Evolutionary conservation across 352 stramenopile species (phyloP), one percentile per base, ranked within the genome.

Genomic region (Poterioochromonas sp.): DNA sequence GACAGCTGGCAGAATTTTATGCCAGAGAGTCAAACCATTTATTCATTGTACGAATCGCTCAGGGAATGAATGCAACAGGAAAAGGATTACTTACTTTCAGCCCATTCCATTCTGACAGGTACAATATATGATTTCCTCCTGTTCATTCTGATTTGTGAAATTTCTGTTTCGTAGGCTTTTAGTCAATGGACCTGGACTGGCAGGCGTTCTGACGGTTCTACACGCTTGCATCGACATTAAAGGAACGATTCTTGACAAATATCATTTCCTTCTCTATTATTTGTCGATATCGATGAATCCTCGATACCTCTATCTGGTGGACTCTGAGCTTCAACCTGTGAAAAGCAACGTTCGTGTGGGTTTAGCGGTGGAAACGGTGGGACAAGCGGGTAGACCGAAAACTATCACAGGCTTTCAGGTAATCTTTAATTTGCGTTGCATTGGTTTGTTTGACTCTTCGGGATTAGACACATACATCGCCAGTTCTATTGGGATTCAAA

Each of bases 321-420:
- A 98, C 83, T 86, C 87, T 76, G 90, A 98, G 73, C 84, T 98
- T 37, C 93, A 97, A 79, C 94, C 92, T 68, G 86, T 97, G 78
- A 93, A 92, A 43, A 92, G 98, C 39, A 98, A 93, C 32, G 95
- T 98, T n/a, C 93, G 96, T 78, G 95, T 99, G 34, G 96, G 96
- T 76, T 94, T 98, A 86, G 95, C 95, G 70, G 94, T 99, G 49
- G 96, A 99, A 81, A 99, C 96, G 71, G 96, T 99, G 44, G 96
- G 95, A 5, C 95, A 99, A 87, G 95, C 96, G 11, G 96, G 96
- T 83, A 94, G 95, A 44, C 95, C 95, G 20, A 99, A 99, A 87
- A 97, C 94, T 64, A 99, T 99, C 79, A 99, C 96, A 69, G 96
- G 96, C 73, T 99, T 99, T 86, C 96, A 99, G 83, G 53, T 63